A percentile compares a stretch with the other conserved stretches of the same genome.
These are phyloP conservation scores for Rhizopogon sp. DNA, from an alignment of 768 basidiomycete species.

Conservation along the genomic window DNA sequence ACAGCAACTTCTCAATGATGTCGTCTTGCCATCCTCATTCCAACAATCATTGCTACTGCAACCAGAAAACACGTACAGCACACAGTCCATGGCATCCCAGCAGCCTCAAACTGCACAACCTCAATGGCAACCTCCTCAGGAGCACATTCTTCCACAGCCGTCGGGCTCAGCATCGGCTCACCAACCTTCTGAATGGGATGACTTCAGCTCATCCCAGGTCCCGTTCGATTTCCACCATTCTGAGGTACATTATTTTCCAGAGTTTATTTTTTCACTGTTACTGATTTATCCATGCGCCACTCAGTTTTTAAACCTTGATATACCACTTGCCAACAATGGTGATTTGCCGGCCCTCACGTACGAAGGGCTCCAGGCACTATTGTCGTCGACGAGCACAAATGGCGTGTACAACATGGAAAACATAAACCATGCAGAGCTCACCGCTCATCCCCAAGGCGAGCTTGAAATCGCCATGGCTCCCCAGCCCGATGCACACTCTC, in stretches of 20 bases:
- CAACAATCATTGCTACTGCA: constrained; percentile 3
- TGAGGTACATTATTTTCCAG: constrained; percentile 8
- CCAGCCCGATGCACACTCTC: background rate
- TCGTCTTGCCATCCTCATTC: background rate
- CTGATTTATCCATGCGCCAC: background rate
- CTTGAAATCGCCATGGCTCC: constrained; percentile 29
- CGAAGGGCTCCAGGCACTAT: constrained; percentile 24
- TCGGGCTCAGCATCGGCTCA: background rate
- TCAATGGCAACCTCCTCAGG: constrained; percentile 5
- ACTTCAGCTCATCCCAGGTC: background rate
- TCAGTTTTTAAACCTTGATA: constrained; percentile 10
- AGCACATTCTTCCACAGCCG: background rate
- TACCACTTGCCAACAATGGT: constrained; percentile 7
- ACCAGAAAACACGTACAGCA: constrained; percentile 8
- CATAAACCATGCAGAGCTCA: constrained; percentile 26
- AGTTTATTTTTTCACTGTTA: background rate
- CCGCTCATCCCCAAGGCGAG: constrained; percentile 30
- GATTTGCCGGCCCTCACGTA: constrained; percentile 1
- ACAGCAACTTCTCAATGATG: constrained; percentile 3
- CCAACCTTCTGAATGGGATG: constrained; percentile 8
- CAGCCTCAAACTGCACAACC: constrained; percentile 1
- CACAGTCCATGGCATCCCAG: constrained; percentile 3
- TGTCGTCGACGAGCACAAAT: constrained; percentile 27
- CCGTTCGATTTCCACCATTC: constrained; percentile 4
- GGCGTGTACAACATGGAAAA: constrained; percentile 32